Base-by-base conservation (phyloP, 768 basidiomycete genomes). In the Russula compacta region DNA sequence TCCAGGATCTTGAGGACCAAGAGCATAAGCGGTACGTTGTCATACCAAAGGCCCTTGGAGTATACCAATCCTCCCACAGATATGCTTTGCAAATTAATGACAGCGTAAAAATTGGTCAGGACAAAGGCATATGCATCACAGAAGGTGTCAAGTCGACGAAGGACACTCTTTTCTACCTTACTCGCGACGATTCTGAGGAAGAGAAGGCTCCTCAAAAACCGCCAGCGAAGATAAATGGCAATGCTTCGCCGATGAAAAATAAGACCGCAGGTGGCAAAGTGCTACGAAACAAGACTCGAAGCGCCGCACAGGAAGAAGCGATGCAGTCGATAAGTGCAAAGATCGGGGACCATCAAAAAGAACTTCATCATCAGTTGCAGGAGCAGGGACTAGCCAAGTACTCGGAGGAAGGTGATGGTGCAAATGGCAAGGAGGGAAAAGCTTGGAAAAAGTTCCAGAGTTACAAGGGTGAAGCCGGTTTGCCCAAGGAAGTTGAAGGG, bases 361-460 rank as follows among this genome's bases (percentile, higher is more conserved):
- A 92, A 47, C 73, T 98, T 32, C 95, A 95, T 67, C 76, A 77
- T 38, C 79, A 79, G 64, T 73, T 94, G 47, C 93, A 97, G 68
- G 72, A 78, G 2, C 87, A 87, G 46, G 97, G 95, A 15, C 69
- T 98, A 43, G 81, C 86, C 61, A 87, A 83, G 69, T 97, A 84
- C 71, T 88, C 90, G 0, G 90, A 91, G 68, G 88, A 86, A 58
- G 90, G 86, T 7, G 85, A 81, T 38, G 89, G 83, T 0, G 76
- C 77, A 21, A 81, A 81, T 44, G 87, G 86, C 14, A 92, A 91
- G 67, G 87, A 94, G 69, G 92, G 91, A 40, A 98, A 98, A 72
- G 83, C 85, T 14, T 95, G 94, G 88, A 95, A 95, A 72, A 83
- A 86, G 63, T 98, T 95, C 77, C 92, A 92, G 75, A 95, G 93